phyloP scores from a whole-genome alignment of 2,329 filamentous ascomycete genomes.

The Talaromyces verruculosus region DNA sequence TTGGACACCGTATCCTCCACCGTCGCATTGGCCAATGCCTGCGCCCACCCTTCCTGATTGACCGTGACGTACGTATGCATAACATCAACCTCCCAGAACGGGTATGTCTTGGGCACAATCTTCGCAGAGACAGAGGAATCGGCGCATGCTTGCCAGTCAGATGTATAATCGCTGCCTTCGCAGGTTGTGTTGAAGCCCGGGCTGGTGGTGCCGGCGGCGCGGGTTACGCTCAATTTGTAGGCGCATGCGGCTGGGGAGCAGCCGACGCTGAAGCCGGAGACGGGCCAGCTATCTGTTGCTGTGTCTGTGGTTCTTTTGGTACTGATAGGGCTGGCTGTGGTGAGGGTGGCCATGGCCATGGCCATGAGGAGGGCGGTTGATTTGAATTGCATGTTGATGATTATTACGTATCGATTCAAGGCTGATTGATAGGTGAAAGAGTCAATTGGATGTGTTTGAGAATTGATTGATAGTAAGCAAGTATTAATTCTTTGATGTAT shows the following conservation, averaged over 20 bases:
- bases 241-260: conserved; percentile 37
- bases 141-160: conserved; percentile 28
- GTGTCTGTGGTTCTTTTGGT: not conserved
- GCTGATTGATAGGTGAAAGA: not conserved
- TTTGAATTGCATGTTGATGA: conserved; percentile 10
- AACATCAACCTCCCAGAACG: conserved; percentile 20
- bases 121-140: conserved; percentile 23
- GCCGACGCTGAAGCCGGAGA: conserved; percentile 33
- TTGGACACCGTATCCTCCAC: conserved; percentile 3
- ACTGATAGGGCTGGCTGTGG: conserved; percentile 5
- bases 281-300: conserved; percentile 28
- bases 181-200: conserved; percentile 40
- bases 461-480: not conserved
- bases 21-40: conserved; percentile 19
- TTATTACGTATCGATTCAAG: not conserved
- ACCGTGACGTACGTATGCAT: conserved; percentile 17
- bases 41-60: conserved; percentile 1
- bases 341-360: conserved; percentile 1
- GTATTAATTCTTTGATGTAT: not conserved
- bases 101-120: conserved; percentile 16
- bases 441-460: not conserved
- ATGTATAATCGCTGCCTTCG: conserved; percentile 29
- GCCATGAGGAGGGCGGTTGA: conserved; percentile 5
- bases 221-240: conserved; percentile 36
- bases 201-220: conserved; percentile 29